Evolutionary conservation across 306 rosid species (phyloP), one percentile per base, ranked within the genome.

Genomic region (Argentina anserina): DNA sequence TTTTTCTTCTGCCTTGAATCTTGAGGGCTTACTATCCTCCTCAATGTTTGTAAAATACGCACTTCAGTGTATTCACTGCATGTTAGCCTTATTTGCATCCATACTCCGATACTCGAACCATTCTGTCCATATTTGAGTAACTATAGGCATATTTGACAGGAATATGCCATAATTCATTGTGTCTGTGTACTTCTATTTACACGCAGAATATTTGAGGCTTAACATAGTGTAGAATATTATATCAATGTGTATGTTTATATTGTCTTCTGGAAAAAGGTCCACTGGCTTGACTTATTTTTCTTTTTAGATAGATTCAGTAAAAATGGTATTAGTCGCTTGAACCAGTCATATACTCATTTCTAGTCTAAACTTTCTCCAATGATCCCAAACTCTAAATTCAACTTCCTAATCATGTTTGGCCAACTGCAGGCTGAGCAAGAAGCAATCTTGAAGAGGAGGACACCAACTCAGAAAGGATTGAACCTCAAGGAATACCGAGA

Each of bases 401-500:
- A n/a, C n/a, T n/a, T n/a, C n/a, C n/a, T n/a, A n/a, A n/a, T n/a
- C n/a, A n/a, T n/a, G n/a, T n/a, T n/a, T n/a, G n/a, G 3, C 18
- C 26, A 69, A 23, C 26, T 52, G 18, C 62, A 91, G 97, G 90
- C 33, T 43, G 98, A 93, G 82, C 98, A 93, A 77, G 90, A 83
- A 74, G 94, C 82, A 74, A 85, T 90, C 29, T 2, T 86, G 23
- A 87, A 29, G 82, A 89, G 69, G 45, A 87, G 97, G 76, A 90
- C 96, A 65, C 60, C 83, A 0, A 80, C 86, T 36, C 96, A 93
- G 72, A 84, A 76, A 28, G 85, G 85, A 23, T 72, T 93, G 81
- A 86, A 83, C 6, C 92, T 93, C 0, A 86, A 82, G 72, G 98
- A 93, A 76, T 50, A 86, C 65, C 79, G 98, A 8, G 88, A 85